Base-by-base conservation (phyloP, 2,329 filamentous ascomycete species). In the Alternaria rosae region DNA sequence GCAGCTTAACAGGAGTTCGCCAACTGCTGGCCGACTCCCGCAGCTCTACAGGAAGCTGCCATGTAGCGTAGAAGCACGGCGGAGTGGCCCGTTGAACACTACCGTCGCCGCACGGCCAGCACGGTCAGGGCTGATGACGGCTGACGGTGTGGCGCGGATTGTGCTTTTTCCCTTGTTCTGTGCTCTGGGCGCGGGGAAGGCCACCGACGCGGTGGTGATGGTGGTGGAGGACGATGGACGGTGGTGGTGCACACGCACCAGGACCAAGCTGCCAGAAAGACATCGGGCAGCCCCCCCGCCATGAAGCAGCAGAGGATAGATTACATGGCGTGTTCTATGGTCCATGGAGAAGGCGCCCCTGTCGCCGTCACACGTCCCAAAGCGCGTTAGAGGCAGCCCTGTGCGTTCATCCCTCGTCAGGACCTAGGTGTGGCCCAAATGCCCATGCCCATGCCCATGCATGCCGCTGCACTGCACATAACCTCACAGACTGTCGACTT, bases 401-500 rank as follows among this genome's bases (percentile, higher is more conserved):
- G 65, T 66, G 65, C 65, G 63, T 53, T 44, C 50, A 66, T 62
- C 63, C 64, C 66, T 66, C 65, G 52, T 67, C 58, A 51, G 47
- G 47, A 51, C 47, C 47, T 23, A 54, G 62, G 45, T 26, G 52
- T 59, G 57, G 60, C 61, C 54, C 57, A 54, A 21, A 50, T 20
- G 51, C 35, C 47, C 57, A 59, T 62, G 52, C 51, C 52, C 45
- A 26, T 30, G 44, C 44, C 60, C 63, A 58, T 64, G 53, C 48
- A 62, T 54, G 35, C 25, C 43, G 23, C 48, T 55, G 35, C 41
- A 42, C 48, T 56, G 42, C 43, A 52, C 60, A 63, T 38, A 43
- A 56, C 61, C 54, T 58, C 54, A 30, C 47, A 43, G 44, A 43
- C 51, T 50, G 58, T 53, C 53, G 47, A 57, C 28, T 20, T 52